Percentiles rank a stretch among this genome's conserved stretches.
These are phyloP conservation scores for Drosera spatulata DNA, from an alignment of 179 eudicot genomes.

Conservation along the genomic window DNA sequence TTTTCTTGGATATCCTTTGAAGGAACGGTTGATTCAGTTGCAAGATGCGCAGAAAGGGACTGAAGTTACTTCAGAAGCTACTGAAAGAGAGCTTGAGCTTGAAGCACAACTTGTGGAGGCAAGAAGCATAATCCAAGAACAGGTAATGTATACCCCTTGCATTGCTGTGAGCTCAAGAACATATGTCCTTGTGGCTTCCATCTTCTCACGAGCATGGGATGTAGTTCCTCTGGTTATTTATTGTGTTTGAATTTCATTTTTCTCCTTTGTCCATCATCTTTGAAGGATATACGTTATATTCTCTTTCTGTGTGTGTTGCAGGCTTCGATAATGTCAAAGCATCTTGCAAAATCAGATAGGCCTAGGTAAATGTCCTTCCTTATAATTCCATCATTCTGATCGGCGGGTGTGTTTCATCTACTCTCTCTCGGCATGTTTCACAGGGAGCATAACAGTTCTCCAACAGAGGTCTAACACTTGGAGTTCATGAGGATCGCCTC, in stretches of 20 bases:
- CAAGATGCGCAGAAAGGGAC: slow-evolving; percentile 93
- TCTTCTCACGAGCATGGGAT: too few species aligned
- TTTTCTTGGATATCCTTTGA: slow-evolving; percentile 2
- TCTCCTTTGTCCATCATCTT: too few species aligned
- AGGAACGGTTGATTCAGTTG: slow-evolving; percentile 90
- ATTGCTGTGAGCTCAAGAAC: slow-evolving; percentile 1
- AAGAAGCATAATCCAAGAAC: slow-evolving; percentile 98
- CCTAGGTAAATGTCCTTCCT: slow-evolving; percentile 38
- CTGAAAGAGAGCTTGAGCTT: slow-evolving; percentile 98
- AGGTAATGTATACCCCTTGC: slow-evolving; percentile 37
- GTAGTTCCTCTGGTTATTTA: too few species aligned
- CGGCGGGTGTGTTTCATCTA: too few species aligned
- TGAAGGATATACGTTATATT: neutral
- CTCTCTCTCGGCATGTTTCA: too few species aligned
- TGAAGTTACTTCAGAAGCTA: slow-evolving; percentile 89
- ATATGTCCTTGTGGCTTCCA: neutral
- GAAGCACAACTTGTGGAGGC: slow-evolving; percentile 99
- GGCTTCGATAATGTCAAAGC: slow-evolving; percentile 96
- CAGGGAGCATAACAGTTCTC: too few species aligned
- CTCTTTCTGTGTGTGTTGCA: slow-evolving; percentile 19
- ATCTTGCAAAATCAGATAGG: slow-evolving; percentile 58
- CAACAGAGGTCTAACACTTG: too few species aligned
- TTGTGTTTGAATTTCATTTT: too few species aligned
- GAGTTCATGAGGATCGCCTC: too few species aligned
- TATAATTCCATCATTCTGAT: too few species aligned